Base-by-base conservation (phyloP, 805 yeast species). In the Saccharomycopsis sp. region DNA sequence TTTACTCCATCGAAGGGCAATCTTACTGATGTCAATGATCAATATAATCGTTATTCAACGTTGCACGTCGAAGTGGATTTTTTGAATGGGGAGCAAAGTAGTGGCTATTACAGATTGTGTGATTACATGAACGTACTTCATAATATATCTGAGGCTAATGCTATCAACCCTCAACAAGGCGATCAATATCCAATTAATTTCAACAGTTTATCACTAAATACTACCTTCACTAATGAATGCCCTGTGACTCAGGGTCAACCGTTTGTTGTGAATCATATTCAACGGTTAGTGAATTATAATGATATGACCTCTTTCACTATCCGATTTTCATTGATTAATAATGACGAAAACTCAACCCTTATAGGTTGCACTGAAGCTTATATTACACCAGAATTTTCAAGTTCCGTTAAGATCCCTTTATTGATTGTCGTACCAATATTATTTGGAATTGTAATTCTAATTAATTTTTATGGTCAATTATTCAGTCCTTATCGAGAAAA, bases 401-500 rank as follows among this genome's bases (percentile, higher is more conserved):
- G 51, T 6, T 52, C 65, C n/a, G 59, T 75, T 4, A 56, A 68
- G 21, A 54, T 57, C 4, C 70, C 71, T 4, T 61, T 75, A 4
- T 54, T 65, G 1, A 59, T 60, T 13, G 61, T 70, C 16, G 58
- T 74, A 5, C 55, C 71, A 1, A 61, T 63, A 3, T 58, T 80
- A 4, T 64, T 66, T n/a, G 45, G 63, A 2, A 51, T 73, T 21
- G 66, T 75, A 29, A 51, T 55, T 17, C 24, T 61, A 2, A 54
- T 64, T 16, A 62, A 64, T 44, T 49, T 64, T 29, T 56, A 71
- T 47, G 62, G 68, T 20, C 54, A 57, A 29, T 62, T 68, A 5
- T 60, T 70, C 40, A 72, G 83, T 31, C 79, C 84, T 0, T 74
- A 70, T 55, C 79, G 73, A 62, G 86, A 77, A 60, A 61, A 84